phyloP scores from a whole-genome alignment of 192 early-diverging fungal genomes.

The Coemansia reversa region DNA sequence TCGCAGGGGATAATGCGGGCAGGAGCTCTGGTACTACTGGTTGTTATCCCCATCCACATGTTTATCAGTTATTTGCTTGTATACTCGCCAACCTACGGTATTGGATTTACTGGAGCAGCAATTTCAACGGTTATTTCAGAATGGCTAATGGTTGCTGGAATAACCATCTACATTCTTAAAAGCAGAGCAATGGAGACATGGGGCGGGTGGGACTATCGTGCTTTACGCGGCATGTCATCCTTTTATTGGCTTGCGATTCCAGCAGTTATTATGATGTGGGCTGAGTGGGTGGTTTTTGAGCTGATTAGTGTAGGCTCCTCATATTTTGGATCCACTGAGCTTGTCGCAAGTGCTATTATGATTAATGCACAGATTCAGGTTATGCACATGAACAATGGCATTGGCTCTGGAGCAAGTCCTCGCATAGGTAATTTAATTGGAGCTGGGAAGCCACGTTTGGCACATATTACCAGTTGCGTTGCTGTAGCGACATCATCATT shows the following conservation, averaged over 20 bases:
- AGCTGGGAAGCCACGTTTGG: constrained; percentile 54
- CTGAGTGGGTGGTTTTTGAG: constrained; percentile 83
- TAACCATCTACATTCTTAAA: constrained; percentile 61
- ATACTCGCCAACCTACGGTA: constrained; percentile 56
- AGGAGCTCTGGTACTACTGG: constrained; percentile 63
- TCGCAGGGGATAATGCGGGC: constrained; percentile 85
- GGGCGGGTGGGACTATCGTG: constrained; percentile 78
- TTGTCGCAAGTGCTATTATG: constrained; percentile 81
- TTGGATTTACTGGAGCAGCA: constrained; percentile 82
- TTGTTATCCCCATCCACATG: constrained; percentile 70
- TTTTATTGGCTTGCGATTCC: constrained; percentile 73
- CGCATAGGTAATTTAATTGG: constrained; percentile 78
- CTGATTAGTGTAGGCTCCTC: constrained; percentile 67
- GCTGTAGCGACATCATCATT: constrained; percentile 60
- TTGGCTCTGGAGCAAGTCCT: constrained; percentile 73
- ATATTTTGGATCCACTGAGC: constrained; percentile 65
- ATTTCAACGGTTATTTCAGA: constrained; percentile 70
- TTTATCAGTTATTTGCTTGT: constrained; percentile 76
- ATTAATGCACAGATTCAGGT: constrained; percentile 68
- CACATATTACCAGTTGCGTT: constrained; percentile 55
- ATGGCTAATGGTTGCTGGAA: constrained; percentile 63
- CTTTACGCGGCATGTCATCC: constrained; percentile 60
- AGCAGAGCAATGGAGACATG: constrained; percentile 70
- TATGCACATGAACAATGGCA: constrained; percentile 71
- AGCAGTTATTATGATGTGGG: constrained; percentile 74